These are phyloP conservation scores for Sphaerostilbella broomeana DNA, from an alignment of 2,329 filamentous ascomycete genomes.

Conservation along the genomic window DNA sequence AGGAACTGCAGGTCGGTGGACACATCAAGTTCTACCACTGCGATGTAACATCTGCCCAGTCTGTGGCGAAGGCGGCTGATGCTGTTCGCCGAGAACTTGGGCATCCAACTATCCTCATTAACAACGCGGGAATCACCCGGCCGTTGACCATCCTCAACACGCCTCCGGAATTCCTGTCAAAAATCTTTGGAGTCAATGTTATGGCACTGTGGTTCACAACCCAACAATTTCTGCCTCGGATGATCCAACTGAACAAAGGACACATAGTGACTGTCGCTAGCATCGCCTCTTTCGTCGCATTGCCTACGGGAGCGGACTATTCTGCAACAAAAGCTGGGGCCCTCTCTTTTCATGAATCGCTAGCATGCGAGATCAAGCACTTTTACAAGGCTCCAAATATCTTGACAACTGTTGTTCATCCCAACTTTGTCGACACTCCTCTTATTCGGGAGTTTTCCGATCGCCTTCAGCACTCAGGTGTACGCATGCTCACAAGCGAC, in stretches of 20 bases:
- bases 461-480: too few relatives aligned
- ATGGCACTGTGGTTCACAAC: conserved; percentile 52
- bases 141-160: conserved; percentile 24
- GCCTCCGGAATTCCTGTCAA: conserved; percentile 22
- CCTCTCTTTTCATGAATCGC: conserved; percentile 25
- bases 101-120: conserved; percentile 31
- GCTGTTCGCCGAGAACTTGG: conserved; percentile 28
- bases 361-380: too few relatives aligned
- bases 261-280: conserved; percentile 58
- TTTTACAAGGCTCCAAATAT: too few relatives aligned
- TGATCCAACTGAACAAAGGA: conserved; percentile 53
- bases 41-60: conserved; percentile 28
- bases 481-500: too few relatives aligned
- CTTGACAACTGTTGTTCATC: too few relatives aligned
- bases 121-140: conserved; percentile 29
- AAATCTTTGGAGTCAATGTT: conserved; percentile 40
- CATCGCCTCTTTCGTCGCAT: conserved; percentile 47
- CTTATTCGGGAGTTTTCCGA: too few relatives aligned
- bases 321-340: conserved; percentile 44
- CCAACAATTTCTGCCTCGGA: conserved; percentile 53
- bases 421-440: too few relatives aligned
- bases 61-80: conserved; percentile 23
- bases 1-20: conserved; percentile 10
- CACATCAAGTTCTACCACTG: conserved; percentile 27
- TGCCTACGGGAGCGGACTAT: conserved; percentile 54